Percentiles rank a stretch among this genome's conserved stretches.
These are phyloP conservation scores for Penicillium decumbens DNA, from an alignment of 2,329 filamentous ascomycete species.

Conservation along the genomic window DNA sequence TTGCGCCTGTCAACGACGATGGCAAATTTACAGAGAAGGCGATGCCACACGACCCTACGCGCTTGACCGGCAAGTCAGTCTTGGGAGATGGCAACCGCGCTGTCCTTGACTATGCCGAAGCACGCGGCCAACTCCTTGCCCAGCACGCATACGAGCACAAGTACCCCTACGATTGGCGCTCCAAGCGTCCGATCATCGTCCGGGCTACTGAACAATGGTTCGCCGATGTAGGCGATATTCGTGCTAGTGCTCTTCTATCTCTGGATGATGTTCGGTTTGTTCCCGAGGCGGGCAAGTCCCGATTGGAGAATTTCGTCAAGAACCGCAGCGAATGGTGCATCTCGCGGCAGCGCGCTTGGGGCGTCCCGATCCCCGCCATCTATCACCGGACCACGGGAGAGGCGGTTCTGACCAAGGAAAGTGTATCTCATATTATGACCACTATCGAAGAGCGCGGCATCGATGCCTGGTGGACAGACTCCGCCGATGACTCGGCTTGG, in stretches of 20 bases:
- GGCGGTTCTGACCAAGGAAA: slow-evolving; percentile 72
- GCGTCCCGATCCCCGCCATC: slow-evolving; percentile 88
- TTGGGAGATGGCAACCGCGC: slow-evolving; percentile 63
- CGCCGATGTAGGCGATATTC: slow-evolving; percentile 81
- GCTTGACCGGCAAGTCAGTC: slow-evolving; percentile 68
- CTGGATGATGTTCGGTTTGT: slow-evolving; percentile 72
- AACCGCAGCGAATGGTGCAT: slow-evolving; percentile 96
- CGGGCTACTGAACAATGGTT: slow-evolving; percentile 97
- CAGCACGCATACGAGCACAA: slow-evolving; percentile 76
- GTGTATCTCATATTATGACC: slow-evolving; percentile 77
- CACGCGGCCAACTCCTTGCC: slow-evolving; percentile 58
- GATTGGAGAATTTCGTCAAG: slow-evolving; percentile 79
- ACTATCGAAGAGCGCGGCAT: slow-evolving; percentile 72
- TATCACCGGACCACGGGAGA: slow-evolving; percentile 66
- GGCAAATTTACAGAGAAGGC: slow-evolving; percentile 78
- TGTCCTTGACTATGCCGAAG: slow-evolving; percentile 64
- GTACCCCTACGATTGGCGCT: slow-evolving; percentile 97
- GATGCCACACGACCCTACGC: slow-evolving; percentile 63
- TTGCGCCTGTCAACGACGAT: slow-evolving; percentile 76
- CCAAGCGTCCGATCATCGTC: slow-evolving; percentile 85
- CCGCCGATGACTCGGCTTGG: slow-evolving; percentile 70
- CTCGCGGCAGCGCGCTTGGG: slow-evolving; percentile 91
- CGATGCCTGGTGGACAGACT: slow-evolving; percentile 94
- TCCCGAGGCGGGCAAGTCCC: slow-evolving; percentile 65
- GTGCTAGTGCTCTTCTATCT: slow-evolving; percentile 64